Base-by-base conservation (phyloP, 2,329 filamentous ascomycete species). In the Clarireedia paspali region DNA sequence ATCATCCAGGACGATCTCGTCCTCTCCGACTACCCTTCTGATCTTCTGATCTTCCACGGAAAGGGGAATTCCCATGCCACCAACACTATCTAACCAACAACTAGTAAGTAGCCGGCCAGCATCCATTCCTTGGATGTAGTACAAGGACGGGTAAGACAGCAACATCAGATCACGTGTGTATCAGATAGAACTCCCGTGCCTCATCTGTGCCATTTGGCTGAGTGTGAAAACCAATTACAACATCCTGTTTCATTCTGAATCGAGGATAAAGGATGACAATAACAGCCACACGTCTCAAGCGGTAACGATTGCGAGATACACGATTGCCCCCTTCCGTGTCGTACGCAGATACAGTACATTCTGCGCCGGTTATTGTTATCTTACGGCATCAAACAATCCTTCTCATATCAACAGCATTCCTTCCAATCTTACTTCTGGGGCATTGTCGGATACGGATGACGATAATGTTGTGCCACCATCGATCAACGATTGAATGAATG, bases 311-410 rank as follows among this genome's bases (percentile, higher is more conserved):
- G 30, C 9, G 20, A 12, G 50, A 52, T 24, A 51, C 36, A 44
- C 50, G 14, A 40, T 48, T 17, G 10, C 15, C 48, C 45, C 44
- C 51, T 54, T 34, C 44, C 51, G 51, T 49, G 44, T 48, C n/a
- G 12, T 9, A 34, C 52, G 30, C 34, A 17, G 45, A 49, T 27
- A 34, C 30, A 34, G 40, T 27, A 34, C 30, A 34, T 12, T 34
- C 10, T 34, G 30, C 30, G 30, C 30, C 10, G 30, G 30, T 14
- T 34, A 14, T 14, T 14, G 30, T 34, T 34, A 14, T 14, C n/a
- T 42, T 39, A 39, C 24, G 34, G 17, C 23, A 42, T 27, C 10
- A 2, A 23, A 49, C 23, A 42, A 54, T 54, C 52, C 52, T 54
- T 49, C 52, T 30, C 30, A 34, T 34, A 34, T 12, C 30, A 34